These are phyloP conservation scores for Escovopsis sp. DNA, from an alignment of 2,329 filamentous ascomycete genomes.

Conservation along the genomic window DNA sequence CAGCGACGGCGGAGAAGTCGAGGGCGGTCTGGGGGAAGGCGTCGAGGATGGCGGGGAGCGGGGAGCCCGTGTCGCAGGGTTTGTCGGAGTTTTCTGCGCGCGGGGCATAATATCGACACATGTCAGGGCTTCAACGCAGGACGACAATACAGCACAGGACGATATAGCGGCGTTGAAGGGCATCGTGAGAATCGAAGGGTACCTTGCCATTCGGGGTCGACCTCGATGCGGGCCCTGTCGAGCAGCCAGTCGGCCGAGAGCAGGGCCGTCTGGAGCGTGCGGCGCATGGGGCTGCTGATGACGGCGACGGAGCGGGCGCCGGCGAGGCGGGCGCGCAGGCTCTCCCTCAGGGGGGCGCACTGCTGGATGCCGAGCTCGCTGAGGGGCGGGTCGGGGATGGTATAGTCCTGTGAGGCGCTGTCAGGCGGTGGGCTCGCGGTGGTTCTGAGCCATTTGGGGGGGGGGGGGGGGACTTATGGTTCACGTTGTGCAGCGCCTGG, in stretches of 20 bases:
- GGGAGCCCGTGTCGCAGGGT: conserved; percentile 47
- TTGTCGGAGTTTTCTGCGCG: conserved; percentile 35
- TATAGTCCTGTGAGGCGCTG: conserved; percentile 26
- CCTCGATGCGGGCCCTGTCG: conserved; percentile 35
- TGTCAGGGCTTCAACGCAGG: not conserved
- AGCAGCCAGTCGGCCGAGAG: conserved; percentile 44
- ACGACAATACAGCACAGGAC: not conserved
- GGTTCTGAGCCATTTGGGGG: not conserved
- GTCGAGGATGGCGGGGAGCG: conserved; percentile 24
- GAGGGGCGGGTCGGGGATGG: conserved; percentile 35
- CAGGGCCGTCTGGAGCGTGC: conserved; percentile 50
- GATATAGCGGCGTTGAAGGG: not conserved
- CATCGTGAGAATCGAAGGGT: not conserved
- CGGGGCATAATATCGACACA: not conserved
- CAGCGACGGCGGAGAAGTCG: conserved; percentile 37
- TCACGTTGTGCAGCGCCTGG: conserved; percentile 46
- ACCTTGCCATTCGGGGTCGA: conserved; percentile 53
- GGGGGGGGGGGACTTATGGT: conserved; percentile 27
- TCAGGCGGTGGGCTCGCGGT: not conserved
- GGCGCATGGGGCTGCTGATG: conserved; percentile 48
- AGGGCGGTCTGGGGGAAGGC: conserved; percentile 35
- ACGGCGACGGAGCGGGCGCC: conserved; percentile 28
- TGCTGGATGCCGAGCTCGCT: conserved; percentile 34
- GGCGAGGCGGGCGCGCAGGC: conserved; percentile 25
- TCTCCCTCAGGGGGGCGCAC: conserved; percentile 28